Base-by-base conservation (phyloP, 805 yeast genomes). In the Metschnikowia santaceciliae region DNA sequence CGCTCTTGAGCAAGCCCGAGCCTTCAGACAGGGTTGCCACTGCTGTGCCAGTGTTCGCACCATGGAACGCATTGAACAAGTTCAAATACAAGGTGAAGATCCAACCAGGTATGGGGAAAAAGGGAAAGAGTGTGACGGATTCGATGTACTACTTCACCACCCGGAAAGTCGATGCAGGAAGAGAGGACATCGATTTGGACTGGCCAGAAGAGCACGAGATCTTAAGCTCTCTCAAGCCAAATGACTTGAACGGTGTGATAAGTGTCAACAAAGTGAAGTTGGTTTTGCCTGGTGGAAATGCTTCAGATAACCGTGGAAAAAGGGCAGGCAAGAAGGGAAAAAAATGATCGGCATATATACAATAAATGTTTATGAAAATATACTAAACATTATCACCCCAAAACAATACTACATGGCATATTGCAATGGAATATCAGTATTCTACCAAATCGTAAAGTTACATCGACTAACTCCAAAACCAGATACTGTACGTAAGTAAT, bases 41-140 rank as follows among this genome's bases (percentile, higher is more conserved):
- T 51, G 82, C 87, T 6, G 78, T 92, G 11, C 95, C 97, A 0
- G 83, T 89, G 17, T 92, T 90, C 75, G 97, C 94, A 0, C 99
- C 99, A 2, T 94, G 97, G 96, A 68, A 80, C 11, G 78, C 97
- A 0, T 66, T 94, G 55, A 77, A 73, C 52, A 86, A 86, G 63
- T 81, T 77, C 66, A 84, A 87, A 61, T 90, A 88, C 69, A 90
- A 90, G 64, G 84, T 88, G 34, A 92, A 92, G 65, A 69, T 92
- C 32, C 88, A 83, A 57, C 91, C 96, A 0, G 88, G 88, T 2
- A 74, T 78, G 30, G 83, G 84, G 26, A 94, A 94, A 65, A 91
- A 92, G 64, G 96, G 97, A 2, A 94, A 94, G 63, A 84, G 94
- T 1, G 73, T 89, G 34, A 76, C 77, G 50, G 97, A 90, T 53